Percentiles rank a stretch among this genome's conserved stretches.
Evolutionary conservation across 176 grass and related monocot genomes (phyloP).

Genomic region (Chloris gayana): DNA sequence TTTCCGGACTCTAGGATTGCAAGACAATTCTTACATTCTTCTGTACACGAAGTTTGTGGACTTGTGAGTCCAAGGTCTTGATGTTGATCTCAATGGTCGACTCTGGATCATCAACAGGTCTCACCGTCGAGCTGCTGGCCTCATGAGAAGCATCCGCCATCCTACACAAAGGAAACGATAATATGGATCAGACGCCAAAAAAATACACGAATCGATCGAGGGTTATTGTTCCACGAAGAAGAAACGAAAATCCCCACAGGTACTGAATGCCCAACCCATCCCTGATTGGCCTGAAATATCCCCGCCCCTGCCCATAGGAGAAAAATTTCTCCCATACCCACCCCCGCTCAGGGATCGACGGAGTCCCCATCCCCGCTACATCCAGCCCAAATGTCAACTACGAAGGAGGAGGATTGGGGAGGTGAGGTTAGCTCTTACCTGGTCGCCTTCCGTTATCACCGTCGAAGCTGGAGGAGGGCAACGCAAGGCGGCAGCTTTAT

Average conservation of each 20-base stretch:
- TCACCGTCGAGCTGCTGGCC: conserved; percentile 40
- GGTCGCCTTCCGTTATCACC: not conserved
- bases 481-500: too few species aligned
- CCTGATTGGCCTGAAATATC: not conserved
- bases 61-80: conserved; percentile 84
- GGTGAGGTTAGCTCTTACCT: not conserved
- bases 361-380: not conserved
- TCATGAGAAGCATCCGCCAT: conserved; percentile 59
- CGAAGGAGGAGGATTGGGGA: not conserved
- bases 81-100: conserved; percentile 81
- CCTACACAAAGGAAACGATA: conserved; percentile 19
- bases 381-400: not conserved
- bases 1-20: not conserved
- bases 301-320: too few species aligned
- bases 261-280: not conserved
- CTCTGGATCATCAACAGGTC: conserved; percentile 38
- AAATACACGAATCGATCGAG: not conserved
- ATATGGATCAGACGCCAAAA: not conserved
- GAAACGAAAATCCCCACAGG: not conserved
- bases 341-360: not conserved
- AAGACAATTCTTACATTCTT: conserved; percentile 55
- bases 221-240: not conserved
- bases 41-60: conserved; percentile 63
- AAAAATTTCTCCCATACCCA: too few species aligned
- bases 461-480: not conserved